Percentiles rank a stretch among this genome's conserved stretches.
phyloP scores from a whole-genome alignment of 805 yeast genomes.

The Nematodospora valgi region DNA sequence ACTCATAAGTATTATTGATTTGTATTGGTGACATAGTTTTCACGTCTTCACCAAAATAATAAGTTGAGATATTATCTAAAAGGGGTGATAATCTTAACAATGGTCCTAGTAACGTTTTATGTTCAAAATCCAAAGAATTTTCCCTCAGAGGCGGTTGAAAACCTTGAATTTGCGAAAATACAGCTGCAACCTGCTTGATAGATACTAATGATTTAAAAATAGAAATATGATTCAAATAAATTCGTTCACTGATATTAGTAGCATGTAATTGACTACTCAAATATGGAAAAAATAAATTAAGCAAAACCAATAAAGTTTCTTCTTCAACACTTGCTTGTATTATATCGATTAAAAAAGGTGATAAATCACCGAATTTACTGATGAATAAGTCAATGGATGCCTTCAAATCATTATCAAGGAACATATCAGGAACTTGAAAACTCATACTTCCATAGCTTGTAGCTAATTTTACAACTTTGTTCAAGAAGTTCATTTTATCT shows the following conservation, averaged over 20 bases:
- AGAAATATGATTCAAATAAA: conserved; percentile 50
- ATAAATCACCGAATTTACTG: conserved; percentile 14
- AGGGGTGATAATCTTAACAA: conserved; percentile 74
- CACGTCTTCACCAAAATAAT: conserved; percentile 36
- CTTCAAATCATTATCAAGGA: conserved; percentile 37
- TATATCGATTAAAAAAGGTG: conserved; percentile 52
- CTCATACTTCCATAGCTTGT: conserved; percentile 65
- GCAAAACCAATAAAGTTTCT: conserved; percentile 58
- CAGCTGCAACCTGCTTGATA: conserved; percentile 58
- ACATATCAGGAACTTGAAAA: conserved; percentile 68
- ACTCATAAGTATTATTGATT: conserved; percentile 48
- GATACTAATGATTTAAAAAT: conserved; percentile 55
- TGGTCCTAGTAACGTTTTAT: conserved; percentile 70
- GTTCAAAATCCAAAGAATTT: conserved; percentile 54
- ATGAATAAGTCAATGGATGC: conserved; percentile 23
- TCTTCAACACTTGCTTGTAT: conserved; percentile 61
- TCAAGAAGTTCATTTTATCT: conserved; percentile 38
- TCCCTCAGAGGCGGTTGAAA: conserved; percentile 44
- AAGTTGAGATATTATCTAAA: conserved; percentile 44
- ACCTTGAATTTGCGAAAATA: conserved; percentile 54
- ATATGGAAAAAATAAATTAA: conserved; percentile 49
- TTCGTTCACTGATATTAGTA: conserved; percentile 46
- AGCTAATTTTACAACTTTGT: conserved; percentile 47
- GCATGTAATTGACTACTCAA: conserved; percentile 34
- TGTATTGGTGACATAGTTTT: conserved; percentile 28